Evolutionary conservation across 306 rosid species (phyloP), one percentile per base, ranked within the genome.

Genomic region (Prosopis cineraria): DNA sequence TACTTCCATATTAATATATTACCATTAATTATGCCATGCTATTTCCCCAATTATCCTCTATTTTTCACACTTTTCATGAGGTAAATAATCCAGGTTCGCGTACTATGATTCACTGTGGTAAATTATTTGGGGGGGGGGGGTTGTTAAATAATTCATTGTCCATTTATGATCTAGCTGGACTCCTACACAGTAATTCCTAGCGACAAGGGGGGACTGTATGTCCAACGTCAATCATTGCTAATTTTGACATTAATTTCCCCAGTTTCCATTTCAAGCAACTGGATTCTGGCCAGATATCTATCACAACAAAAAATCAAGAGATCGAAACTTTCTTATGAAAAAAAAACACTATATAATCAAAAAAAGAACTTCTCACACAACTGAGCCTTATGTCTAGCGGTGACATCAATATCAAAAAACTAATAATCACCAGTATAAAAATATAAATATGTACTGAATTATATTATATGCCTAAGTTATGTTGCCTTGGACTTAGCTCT

Each of bases 221-320:
- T 34, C 59, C 72, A 37, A 74, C 74, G 44, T n/a, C 27, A 74
- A 74, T 79, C 65, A 79, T 75, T 68, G 45, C 48, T 53, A 19
- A 63, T 34, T 33, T 41, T 33, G 12, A 39, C 40, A 60, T 40
- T 47, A 3, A 55, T 56, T 65, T 24, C 10, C 10, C 30, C 53
- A 82, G 50, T 73, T 82, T 67, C 7, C n/a, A 19, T n/a, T n/a
- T 20, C 75, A 73, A 74, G 70, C 63, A 60, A 74, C 6, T 40
- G 56, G 25, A 3, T 50, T 50, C 56, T n/a, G 25, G 25, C 56
- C 11, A 48, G 6, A 47, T 5, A 48, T 7, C n/a, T 11, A 48
- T 11, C 48, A 1, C 2, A 43, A 22, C 11, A 50, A 50, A 50
- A 50, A 50, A 50, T 6, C 25, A n/a, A 0, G 7, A 53, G 16